Evolutionary conservation across 495 filamentous ascomycete species (phyloP), one percentile per base, ranked within the genome.

Genomic region (Talaromyces adpressus): DNA sequence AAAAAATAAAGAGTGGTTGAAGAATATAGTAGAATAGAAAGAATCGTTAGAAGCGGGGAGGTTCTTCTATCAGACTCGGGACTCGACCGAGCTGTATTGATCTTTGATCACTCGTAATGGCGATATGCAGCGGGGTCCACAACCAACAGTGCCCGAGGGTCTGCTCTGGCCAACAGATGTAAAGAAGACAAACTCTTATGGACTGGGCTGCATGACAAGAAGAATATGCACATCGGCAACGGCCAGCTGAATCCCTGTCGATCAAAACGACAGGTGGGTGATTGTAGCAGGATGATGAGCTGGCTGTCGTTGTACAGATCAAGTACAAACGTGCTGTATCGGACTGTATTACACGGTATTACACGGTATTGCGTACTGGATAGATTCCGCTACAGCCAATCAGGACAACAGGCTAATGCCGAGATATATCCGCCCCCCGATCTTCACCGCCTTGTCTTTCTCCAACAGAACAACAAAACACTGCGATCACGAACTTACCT

Each of bases 361-460:
- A 41, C 12, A 27, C 25, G 25, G 27, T 57, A 30, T 57, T 57
- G 12, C 56, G 56, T 58, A 58, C 25, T 56, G 22, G 2, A 56
- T 4, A 20, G 45, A 54, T 54, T 54, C 29, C 29, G 25, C 51
- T 54, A 29, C 51, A 7, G 51, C 51, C 51, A 54, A 29, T 54
- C 51, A 54, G 51, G 6, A 9, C 22, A 27, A 6, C 11, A 8
- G 18, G 4, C 18, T 49, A 9, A 49, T 49, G 18, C 45, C 45
- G 45, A 49, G 45, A 49, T 49, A 20, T 49, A 20, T 29, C 51
- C 25, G 23, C 51, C 23, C 52, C 52, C 2, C 23, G 22, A 36
- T 16, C 23, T 14, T 58, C 56, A 58, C 56, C 56, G 56, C 56
- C 56, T 36, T 49, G 45, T 56, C 52, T 27, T 9, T 56, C 52